phyloP scores from a whole-genome alignment of 805 yeast species.

The Yarrowia porcina region DNA sequence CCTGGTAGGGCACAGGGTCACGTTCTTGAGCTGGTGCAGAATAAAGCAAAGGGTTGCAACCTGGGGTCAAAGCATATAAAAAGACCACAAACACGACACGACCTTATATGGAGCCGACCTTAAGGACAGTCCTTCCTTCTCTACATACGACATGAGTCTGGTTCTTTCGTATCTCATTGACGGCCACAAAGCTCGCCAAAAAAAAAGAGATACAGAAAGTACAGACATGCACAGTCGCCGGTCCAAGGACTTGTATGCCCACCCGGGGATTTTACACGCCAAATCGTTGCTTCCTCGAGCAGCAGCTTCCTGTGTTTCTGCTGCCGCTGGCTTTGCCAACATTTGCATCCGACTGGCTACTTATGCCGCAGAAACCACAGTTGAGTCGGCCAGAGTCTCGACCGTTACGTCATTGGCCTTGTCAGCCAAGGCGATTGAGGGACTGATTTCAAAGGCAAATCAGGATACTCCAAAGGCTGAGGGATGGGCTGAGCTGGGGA shows the following conservation, averaged over 20 bases:
- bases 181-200: background rate
- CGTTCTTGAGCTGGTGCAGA: too few species aligned
- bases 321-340: constrained; percentile 33
- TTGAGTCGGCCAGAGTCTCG: constrained; percentile 33
- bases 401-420: constrained; percentile 34
- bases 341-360: constrained; percentile 35
- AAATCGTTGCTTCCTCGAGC: constrained; percentile 33
- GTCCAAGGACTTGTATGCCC: background rate
- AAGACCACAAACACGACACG: background rate
- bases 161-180: background rate
- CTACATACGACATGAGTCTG: background rate
- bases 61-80: background rate
- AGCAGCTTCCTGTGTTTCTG: constrained; percentile 34
- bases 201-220: background rate
- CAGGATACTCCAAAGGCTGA: constrained; percentile 35
- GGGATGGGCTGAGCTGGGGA: constrained; percentile 32
- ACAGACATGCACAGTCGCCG: background rate
- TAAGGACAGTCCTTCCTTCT: background rate
- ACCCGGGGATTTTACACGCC: constrained; percentile 1
- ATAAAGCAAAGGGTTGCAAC: background rate
- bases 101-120: background rate
- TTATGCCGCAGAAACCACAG: constrained; percentile 33
- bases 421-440: constrained; percentile 34
- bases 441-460: constrained; percentile 35
- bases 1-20: too few species aligned